These are phyloP conservation scores for Royoungia palumana DNA, from an alignment of 768 basidiomycete species.

Conservation along the genomic window DNA sequence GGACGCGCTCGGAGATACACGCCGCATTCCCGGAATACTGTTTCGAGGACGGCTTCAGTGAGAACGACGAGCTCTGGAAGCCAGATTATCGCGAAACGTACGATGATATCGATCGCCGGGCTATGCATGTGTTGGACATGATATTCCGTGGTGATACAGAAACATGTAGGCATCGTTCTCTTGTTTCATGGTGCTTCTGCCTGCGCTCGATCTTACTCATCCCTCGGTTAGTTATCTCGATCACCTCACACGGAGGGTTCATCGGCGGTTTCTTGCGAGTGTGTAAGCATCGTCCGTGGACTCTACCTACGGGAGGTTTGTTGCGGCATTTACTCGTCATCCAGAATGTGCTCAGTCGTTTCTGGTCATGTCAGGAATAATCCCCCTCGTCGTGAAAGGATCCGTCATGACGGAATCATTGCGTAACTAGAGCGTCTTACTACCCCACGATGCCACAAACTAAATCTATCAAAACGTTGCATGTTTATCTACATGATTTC, in stretches of 20 bases:
- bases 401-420: not conserved
- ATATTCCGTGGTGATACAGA: conserved; percentile 45
- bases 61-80: conserved; percentile 61
- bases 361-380: conserved; percentile 15
- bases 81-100: conserved; percentile 20
- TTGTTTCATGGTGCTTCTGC: not conserved
- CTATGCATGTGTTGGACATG: conserved; percentile 48
- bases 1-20: conserved; percentile 46
- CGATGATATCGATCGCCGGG: conserved; percentile 41
- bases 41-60: conserved; percentile 56
- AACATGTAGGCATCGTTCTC: conserved; percentile 36
- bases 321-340: not conserved
- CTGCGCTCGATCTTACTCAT: not conserved
- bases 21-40: conserved; percentile 38
- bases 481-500: too few relatives aligned
- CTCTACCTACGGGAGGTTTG: conserved; percentile 65
- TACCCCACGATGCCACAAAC: too few relatives aligned
- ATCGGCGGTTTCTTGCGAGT: conserved; percentile 53
- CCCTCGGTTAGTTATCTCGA: conserved; percentile 49
- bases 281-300: conserved; percentile 41
- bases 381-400: conserved; percentile 26
- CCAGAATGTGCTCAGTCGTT: not conserved
- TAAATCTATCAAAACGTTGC: too few relatives aligned
- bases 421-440: conserved; percentile 3
- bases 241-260: conserved; percentile 64